Percentiles rank a stretch among this genome's conserved stretches.
These are phyloP conservation scores for Dictyostelium purpureum DNA, from an alignment of 78 protist genomes.

Conservation along the genomic window DNA sequence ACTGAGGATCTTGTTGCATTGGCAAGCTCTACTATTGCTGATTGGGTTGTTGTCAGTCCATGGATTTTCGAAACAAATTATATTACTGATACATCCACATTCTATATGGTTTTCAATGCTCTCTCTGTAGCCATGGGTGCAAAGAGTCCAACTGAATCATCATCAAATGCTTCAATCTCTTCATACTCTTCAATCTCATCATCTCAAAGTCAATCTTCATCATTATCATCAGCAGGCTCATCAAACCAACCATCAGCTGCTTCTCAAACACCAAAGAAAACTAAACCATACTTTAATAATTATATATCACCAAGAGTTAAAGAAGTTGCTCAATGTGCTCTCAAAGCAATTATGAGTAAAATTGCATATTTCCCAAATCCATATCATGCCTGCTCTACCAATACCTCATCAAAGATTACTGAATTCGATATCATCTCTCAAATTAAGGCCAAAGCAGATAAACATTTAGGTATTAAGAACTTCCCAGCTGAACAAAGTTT, in stretches of 20 bases:
- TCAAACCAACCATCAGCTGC: background rate
- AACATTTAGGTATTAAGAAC: background rate
- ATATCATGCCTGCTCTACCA: background rate
- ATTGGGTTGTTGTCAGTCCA: conserved; percentile 60
- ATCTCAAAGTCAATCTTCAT: background rate
- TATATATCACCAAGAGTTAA: conserved; percentile 15
- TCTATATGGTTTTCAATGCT: conserved; percentile 65
- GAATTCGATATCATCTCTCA: conserved; percentile 16
- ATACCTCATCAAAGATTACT: conserved; percentile 31
- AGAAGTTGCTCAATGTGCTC: conserved; percentile 57
- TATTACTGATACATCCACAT: conserved; percentile 39
- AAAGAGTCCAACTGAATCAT: conserved; percentile 61
- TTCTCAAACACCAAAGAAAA: background rate
- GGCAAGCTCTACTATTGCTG: conserved; percentile 4
- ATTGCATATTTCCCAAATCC: conserved; percentile 58
- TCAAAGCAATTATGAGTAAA: conserved; percentile 44
- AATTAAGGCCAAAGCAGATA: conserved; percentile 23
- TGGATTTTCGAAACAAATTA: conserved; percentile 71
- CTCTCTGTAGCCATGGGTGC: conserved; percentile 67
- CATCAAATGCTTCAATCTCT: background rate
- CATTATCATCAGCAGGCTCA: background rate
- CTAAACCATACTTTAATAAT: background rate
- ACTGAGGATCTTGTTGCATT: conserved; percentile 29
- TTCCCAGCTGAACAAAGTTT: conserved; percentile 68
- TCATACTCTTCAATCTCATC: background rate